phyloP scores from a whole-genome alignment of 2,329 filamentous ascomycete species.

The Dothistroma septosporum region DNA sequence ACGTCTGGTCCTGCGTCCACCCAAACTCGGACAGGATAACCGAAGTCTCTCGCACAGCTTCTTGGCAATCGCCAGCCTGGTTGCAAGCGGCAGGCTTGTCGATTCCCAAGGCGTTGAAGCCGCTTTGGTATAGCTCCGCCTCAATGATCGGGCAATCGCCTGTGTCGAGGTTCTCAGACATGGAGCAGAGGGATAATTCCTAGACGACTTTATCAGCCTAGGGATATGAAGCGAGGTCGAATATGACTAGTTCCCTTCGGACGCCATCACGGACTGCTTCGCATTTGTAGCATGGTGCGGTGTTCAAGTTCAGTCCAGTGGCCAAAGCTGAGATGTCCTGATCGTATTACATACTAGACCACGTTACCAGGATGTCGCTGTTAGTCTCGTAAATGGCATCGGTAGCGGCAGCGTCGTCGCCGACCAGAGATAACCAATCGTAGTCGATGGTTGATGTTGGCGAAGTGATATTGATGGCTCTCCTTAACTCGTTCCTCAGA shows the following conservation, averaged over 20 bases:
- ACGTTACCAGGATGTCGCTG: conserved; percentile 24
- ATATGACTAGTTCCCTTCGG: conserved; percentile 44
- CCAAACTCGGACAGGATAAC: conserved; percentile 40
- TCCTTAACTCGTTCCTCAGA: conserved; percentile 25
- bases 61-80: conserved; percentile 34
- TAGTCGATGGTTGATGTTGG: conserved; percentile 20
- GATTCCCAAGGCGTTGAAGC: conserved; percentile 47
- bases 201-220: conserved; percentile 50
- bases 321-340: conserved; percentile 31
- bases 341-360: conserved; percentile 27
- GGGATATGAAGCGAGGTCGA: conserved; percentile 44
- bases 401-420: conserved; percentile 25
- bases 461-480: conserved; percentile 22
- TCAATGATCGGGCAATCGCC: conserved; percentile 48
- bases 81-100: conserved; percentile 36
- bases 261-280: conserved; percentile 41
- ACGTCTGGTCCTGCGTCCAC: conserved; percentile 35
- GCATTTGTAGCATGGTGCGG: conserved; percentile 40
- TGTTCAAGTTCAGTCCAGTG: conserved; percentile 35
- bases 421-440: conserved; percentile 26
- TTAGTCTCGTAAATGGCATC: conserved; percentile 26
- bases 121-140: conserved; percentile 48
- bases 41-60: conserved; percentile 35
- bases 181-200: conserved; percentile 46
- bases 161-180: conserved; percentile 35